phyloP scores from a whole-genome alignment of 225 moss, liverwort and hornwort species.

The Bryoerythrophyllum caledonicum region DNA sequence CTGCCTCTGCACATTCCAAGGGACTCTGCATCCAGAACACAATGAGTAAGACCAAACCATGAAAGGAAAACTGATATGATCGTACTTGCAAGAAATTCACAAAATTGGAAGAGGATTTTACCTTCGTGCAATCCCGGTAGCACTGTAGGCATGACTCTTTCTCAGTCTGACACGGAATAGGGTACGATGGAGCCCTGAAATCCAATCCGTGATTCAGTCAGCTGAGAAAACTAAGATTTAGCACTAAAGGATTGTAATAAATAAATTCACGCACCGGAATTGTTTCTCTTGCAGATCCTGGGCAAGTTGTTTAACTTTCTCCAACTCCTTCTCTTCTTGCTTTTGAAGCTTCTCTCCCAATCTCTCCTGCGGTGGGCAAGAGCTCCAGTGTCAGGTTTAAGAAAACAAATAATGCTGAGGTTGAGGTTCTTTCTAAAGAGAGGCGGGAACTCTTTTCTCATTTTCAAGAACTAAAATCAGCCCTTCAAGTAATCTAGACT shows the following conservation, averaged over 20 bases:
- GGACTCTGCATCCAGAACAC: constrained; percentile 49
- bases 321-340: constrained; percentile 48
- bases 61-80: constrained; percentile 4
- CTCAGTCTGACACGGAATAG: constrained; percentile 53
- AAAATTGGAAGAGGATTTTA: constrained; percentile 1
- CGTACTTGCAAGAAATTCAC: constrained; percentile 2
- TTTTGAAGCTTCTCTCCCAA: constrained; percentile 47
- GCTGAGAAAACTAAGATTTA: constrained; percentile 14
- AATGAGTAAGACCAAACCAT: constrained; percentile 12
- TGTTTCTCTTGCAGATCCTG: constrained; percentile 58
- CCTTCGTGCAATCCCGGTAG: constrained; percentile 54
- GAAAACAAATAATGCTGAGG: neutral
- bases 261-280: constrained; percentile 38
- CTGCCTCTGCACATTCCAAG: constrained; percentile 55
- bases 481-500: too few species aligned
- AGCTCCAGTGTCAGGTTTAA: neutral
- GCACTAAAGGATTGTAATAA: neutral
- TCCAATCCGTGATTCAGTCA: constrained; percentile 24
- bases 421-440: neutral
- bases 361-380: constrained; percentile 41
- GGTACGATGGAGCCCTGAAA: constrained; percentile 50
- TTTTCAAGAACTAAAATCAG: too few species aligned
- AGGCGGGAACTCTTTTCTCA: too few species aligned
- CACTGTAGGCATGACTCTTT: constrained; percentile 60
- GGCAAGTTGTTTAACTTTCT: constrained; percentile 57